Evolutionary conservation across 176 grass and related monocot species (phyloP).

Genomic region (maize (Zea mays)): DNA sequence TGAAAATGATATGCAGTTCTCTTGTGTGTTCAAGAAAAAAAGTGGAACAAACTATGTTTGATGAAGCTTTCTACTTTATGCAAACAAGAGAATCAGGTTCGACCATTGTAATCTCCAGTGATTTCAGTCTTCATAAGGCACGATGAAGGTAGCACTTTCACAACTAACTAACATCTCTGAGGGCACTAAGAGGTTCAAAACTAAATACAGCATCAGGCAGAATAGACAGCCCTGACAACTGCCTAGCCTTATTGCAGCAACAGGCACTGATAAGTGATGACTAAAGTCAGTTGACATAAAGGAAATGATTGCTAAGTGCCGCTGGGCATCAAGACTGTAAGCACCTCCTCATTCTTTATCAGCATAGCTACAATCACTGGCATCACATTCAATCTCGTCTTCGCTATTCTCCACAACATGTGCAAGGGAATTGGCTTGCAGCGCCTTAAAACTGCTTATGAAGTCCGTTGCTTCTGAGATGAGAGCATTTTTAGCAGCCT

Average conservation of each 20-base stretch:
- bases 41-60: not conserved
- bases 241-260: not conserved
- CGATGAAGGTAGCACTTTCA: not conserved
- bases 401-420: slow-evolving; percentile 45
- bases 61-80: not conserved
- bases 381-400: slow-evolving; percentile 30
- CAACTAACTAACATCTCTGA: not conserved
- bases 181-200: not conserved
- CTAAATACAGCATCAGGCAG: not conserved
- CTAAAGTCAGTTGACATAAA: not conserved
- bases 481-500: slow-evolving; percentile 63
- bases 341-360: slow-evolving; percentile 1
- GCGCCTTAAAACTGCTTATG: slow-evolving; percentile 58
- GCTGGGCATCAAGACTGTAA: not conserved
- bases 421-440: slow-evolving; percentile 58
- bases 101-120: not conserved
- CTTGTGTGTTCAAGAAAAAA: not conserved
- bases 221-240: not conserved
- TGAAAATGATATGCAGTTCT: too few relatives aligned
- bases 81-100: slow-evolving; percentile 5
- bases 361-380: slow-evolving; percentile 12
- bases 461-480: slow-evolving; percentile 69
- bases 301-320: slow-evolving; percentile 1
- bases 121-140: not conserved
- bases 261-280: not conserved